Evolutionary conservation across 345 rosid genomes (phyloP).

Genomic region (Dimocarpus longan): DNA sequence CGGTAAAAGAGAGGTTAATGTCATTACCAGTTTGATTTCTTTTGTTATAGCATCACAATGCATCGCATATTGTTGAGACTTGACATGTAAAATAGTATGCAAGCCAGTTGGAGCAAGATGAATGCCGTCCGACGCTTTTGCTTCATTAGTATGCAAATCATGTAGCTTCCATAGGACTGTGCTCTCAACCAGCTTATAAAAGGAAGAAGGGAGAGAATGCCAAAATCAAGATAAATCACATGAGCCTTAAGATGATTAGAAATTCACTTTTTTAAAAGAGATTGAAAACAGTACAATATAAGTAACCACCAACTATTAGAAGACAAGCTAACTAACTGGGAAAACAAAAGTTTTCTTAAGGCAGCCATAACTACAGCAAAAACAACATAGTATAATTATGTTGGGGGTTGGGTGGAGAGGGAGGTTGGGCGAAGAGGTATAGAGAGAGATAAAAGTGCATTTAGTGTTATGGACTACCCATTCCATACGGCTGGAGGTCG

Average conservation of each 20-base stretch:
- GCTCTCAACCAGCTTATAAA: conserved; percentile 76
- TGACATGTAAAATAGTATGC: conserved; percentile 50
- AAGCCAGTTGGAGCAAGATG: conserved; percentile 65
- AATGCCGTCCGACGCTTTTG: conserved; percentile 52
- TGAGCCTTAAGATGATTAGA: conserved; percentile 13
- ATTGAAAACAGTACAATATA: background rate
- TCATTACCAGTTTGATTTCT: conserved; percentile 74
- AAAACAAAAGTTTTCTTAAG: background rate
- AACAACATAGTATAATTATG: background rate
- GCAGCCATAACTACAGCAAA: background rate
- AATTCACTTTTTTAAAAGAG: conserved; percentile 5
- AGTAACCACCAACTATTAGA: background rate
- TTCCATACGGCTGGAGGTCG: background rate
- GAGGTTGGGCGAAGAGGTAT: background rate
- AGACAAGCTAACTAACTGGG: conserved; percentile 1
- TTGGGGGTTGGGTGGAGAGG: background rate
- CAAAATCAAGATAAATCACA: conserved; percentile 17
- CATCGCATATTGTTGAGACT: conserved; percentile 73
- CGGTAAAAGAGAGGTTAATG: conserved; percentile 13
- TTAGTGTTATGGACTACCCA: conserved; percentile 1
- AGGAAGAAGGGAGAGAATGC: conserved; percentile 3
- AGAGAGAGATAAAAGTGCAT: background rate
- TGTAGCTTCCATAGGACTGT: conserved; percentile 66
- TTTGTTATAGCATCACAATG: conserved; percentile 72
- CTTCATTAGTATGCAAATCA: conserved; percentile 59